Percentiles rank a stretch among this genome's conserved stretches.
Conservation (phyloP, 768 basidiomycete species). For the Suillus sp. region DNA sequence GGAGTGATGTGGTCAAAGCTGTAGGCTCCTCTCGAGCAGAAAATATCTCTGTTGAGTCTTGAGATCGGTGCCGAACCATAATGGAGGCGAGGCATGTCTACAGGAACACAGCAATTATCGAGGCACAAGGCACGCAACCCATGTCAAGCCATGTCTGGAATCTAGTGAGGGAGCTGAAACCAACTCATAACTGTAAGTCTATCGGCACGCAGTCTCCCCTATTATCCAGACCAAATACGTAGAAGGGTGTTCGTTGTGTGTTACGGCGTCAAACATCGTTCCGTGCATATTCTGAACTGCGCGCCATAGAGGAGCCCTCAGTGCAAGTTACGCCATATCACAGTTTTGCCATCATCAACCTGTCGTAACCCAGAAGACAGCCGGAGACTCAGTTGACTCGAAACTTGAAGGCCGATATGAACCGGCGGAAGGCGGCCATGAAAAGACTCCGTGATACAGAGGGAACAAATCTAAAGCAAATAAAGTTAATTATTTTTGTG, state of each 20-base stretch:
- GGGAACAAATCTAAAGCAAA: not conserved
- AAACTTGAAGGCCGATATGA: not conserved
- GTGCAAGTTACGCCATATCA: not conserved
- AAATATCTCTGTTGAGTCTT: not conserved
- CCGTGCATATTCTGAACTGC: not conserved
- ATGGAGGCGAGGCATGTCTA: not conserved
- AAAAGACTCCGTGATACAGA: not conserved
- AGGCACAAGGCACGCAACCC: not conserved
- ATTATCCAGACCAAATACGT: not conserved
- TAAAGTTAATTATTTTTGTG: not conserved
- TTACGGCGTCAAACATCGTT: not conserved
- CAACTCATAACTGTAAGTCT: not conserved
- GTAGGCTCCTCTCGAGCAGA: not conserved
- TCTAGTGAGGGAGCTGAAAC: not conserved
- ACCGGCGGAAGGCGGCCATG: not conserved
- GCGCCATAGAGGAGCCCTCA: not conserved
- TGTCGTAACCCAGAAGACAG: not conserved
- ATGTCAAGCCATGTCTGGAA: not conserved
- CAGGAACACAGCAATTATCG: constrained; percentile 1
- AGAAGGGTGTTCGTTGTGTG: not conserved
- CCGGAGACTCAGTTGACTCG: not conserved
- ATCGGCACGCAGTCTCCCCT: not conserved
- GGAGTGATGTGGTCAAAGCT: not conserved
- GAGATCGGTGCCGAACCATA: not conserved
- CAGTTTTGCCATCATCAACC: not conserved